A percentile compares a stretch with the other conserved stretches of the same genome.
Conservation (phyloP, 441 rosid genomes). For the Raphanus hybrid region DNA sequence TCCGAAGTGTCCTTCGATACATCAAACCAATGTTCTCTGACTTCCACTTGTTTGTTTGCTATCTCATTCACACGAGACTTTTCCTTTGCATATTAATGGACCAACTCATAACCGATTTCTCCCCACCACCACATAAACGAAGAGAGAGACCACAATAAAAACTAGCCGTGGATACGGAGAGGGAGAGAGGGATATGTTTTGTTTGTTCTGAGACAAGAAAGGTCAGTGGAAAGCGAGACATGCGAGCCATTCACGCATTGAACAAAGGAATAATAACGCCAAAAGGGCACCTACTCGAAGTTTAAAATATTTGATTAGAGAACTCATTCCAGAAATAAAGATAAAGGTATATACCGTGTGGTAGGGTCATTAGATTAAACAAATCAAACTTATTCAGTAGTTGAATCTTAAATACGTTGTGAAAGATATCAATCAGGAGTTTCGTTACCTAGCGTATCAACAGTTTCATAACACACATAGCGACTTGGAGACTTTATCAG, state of each 20-base stretch:
- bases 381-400: constrained; percentile 14
- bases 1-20: background rate
- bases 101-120: background rate
- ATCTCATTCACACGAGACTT: background rate
- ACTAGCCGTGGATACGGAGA: background rate
- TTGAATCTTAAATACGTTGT: constrained; percentile 28
- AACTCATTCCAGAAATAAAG: background rate
- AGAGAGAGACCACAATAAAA: background rate
- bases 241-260: constrained; percentile 47
- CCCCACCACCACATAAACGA: background rate
- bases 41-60: background rate
- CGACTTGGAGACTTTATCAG: background rate
- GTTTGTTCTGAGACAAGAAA: constrained; percentile 30
- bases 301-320: background rate
- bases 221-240: constrained; percentile 33
- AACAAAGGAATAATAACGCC: constrained; percentile 28
- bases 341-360: constrained; percentile 16
- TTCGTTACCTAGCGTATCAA: background rate
- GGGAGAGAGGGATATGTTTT: constrained; percentile 14
- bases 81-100: background rate
- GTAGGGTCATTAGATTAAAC: constrained; percentile 13
- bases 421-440: constrained; percentile 6
- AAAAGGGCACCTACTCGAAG: background rate
- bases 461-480: background rate
- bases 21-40: background rate